Evolutionary conservation across 2,329 filamentous ascomycete species (phyloP).

Genomic region (Endocalyx cinctus): DNA sequence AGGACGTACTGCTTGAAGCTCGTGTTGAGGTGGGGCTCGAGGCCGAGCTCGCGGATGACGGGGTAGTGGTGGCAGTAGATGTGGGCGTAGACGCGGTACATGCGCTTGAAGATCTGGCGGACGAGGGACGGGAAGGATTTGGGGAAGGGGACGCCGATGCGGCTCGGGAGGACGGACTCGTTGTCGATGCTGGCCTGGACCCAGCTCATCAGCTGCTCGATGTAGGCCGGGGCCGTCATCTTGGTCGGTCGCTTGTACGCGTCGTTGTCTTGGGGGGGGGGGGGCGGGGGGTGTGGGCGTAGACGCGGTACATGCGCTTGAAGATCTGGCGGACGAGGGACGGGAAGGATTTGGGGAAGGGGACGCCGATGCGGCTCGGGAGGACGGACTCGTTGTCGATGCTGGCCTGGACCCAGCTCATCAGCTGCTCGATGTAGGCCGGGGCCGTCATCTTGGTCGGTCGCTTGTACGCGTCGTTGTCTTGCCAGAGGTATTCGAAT

Average conservation of each 20-base stretch:
- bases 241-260: conserved; percentile 95
- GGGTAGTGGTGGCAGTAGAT: conserved; percentile 99
- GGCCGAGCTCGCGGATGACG: conserved; percentile 86
- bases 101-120: conserved; percentile 95
- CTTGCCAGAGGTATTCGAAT: conserved; percentile 99
- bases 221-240: conserved; percentile 95
- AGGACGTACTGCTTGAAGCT: conserved; percentile 99
- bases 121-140: conserved; percentile 85
- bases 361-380: conserved; percentile 90
- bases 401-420: conserved; percentile 92
- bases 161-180: conserved; percentile 88
- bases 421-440: conserved; percentile 95
- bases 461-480: conserved; percentile 86
- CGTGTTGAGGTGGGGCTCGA: conserved; percentile 96
- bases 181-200: conserved; percentile 95
- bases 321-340: conserved; percentile 90
- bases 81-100: conserved; percentile 97
- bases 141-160: conserved; percentile 91
- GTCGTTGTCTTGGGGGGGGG: conserved; percentile 97
- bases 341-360: conserved; percentile 91
- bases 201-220: conserved; percentile 97
- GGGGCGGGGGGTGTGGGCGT: conserved; percentile 99
- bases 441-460: conserved; percentile 98
- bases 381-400: conserved; percentile 95
- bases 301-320: conserved; percentile 97